These are phyloP conservation scores for Calonectria leucothoes DNA, from an alignment of 2,329 filamentous ascomycete species.

Conservation along the genomic window DNA sequence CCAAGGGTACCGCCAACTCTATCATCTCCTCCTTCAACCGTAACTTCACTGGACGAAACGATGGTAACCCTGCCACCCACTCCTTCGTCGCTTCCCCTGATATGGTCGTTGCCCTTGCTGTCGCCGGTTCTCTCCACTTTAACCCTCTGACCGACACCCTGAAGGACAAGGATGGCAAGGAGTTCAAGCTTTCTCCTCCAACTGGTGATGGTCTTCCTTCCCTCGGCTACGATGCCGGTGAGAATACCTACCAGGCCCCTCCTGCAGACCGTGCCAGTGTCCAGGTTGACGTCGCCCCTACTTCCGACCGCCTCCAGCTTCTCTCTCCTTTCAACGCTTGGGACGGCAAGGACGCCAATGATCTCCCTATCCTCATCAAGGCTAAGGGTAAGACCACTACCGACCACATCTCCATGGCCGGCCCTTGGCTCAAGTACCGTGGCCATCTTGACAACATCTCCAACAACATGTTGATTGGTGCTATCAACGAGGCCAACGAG, in stretches of 20 bases:
- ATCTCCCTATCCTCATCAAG: constrained; percentile 96
- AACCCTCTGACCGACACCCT: constrained; percentile 94
- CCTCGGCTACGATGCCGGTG: constrained; percentile 88
- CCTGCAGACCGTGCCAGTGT: constrained; percentile 81
- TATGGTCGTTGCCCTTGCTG: constrained; percentile 85
- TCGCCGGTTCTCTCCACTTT: constrained; percentile 89
- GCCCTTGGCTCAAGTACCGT: constrained; percentile 98
- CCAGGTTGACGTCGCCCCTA: constrained; percentile 84
- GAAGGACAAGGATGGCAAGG: constrained; percentile 95
- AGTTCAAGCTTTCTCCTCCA: constrained; percentile 88
- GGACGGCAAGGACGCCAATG: constrained; percentile 89
- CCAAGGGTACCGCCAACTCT: constrained; percentile 95
- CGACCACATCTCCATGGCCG: constrained; percentile 96
- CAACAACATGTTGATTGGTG: constrained; percentile 99
- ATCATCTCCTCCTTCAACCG: constrained; percentile 99
- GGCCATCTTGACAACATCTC: constrained; percentile 99
- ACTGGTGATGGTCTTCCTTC: constrained; percentile 83
- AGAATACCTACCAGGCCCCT: constrained; percentile 96
- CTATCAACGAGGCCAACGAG: constrained; percentile 93
- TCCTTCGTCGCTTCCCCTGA: constrained; percentile 94
- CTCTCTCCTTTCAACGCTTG: constrained; percentile 87
- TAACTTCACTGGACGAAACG: constrained; percentile 99
- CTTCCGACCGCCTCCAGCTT: constrained; percentile 93
- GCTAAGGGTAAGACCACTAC: constrained; percentile 98
- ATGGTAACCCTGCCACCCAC: constrained; percentile 94